Evolutionary conservation across 2,329 filamentous ascomycete species (phyloP).

Genomic region (Paracorniculantispora psalliotae): DNA sequence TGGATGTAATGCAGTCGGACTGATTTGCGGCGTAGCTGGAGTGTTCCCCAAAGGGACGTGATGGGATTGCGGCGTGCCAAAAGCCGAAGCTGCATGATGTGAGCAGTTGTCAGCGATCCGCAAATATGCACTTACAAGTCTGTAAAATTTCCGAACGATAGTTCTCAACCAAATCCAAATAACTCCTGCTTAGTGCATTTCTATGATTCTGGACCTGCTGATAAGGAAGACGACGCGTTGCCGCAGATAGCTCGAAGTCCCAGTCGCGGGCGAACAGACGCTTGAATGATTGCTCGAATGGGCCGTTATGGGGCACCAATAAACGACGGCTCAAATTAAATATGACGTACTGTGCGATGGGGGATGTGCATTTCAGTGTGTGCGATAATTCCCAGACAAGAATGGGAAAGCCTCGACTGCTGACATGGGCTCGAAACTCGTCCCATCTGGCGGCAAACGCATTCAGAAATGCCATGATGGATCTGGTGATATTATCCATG

Average conservation of each 20-base stretch:
- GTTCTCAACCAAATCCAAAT: neutral
- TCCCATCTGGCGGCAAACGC: slow-evolving; percentile 22
- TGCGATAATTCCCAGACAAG: slow-evolving; percentile 22
- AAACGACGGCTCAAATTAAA: slow-evolving; percentile 26
- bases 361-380: slow-evolving; percentile 23
- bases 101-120: neutral
- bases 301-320: slow-evolving; percentile 22
- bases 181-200: neutral
- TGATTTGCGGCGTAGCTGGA: neutral
- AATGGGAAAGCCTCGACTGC: slow-evolving; percentile 23
- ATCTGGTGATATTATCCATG: neutral
- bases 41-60: neutral
- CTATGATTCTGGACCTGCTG: neutral
- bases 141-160: neutral
- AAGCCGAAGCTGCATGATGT: neutral
- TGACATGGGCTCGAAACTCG: slow-evolving; percentile 11
- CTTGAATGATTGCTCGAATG: slow-evolving; percentile 17
- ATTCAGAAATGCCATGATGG: slow-evolving; percentile 22
- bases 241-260: too few relatives aligned
- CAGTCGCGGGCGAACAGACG: slow-evolving; percentile 23
- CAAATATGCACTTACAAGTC: neutral
- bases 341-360: slow-evolving; percentile 21
- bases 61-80: neutral
- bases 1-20: too few relatives aligned
- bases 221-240: too few relatives aligned